phyloP scores from a whole-genome alignment of 768 basidiomycete genomes.

The Mycena galericulata region DNA sequence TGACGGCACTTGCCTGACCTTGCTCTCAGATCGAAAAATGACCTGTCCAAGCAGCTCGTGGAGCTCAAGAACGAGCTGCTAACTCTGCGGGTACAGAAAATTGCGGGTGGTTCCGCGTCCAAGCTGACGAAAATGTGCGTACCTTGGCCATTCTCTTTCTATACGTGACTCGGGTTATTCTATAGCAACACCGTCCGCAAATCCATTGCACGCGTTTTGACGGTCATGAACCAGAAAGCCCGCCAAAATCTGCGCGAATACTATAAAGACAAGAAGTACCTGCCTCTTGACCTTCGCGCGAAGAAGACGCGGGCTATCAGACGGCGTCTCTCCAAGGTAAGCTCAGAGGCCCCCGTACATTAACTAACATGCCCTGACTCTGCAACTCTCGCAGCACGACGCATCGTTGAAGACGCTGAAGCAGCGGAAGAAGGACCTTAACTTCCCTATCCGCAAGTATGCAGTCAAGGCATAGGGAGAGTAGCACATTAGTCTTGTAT shows the following conservation, averaged over 20 bases:
- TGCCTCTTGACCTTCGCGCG: slow-evolving; percentile 95
- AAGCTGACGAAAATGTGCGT: slow-evolving; percentile 98
- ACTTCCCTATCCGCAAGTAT: slow-evolving; percentile 95
- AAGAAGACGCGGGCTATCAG: slow-evolving; percentile 99
- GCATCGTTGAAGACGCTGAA: slow-evolving; percentile 87
- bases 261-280: slow-evolving; percentile 97
- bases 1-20: slow-evolving; percentile 25
- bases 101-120: slow-evolving; percentile 93
- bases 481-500: slow-evolving; percentile 21
- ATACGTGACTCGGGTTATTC: slow-evolving; percentile 21
- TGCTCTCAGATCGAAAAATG: slow-evolving; percentile 87
- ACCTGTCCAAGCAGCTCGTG: slow-evolving; percentile 91
- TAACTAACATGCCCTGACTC: not conserved
- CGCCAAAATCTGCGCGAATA: slow-evolving; percentile 97
- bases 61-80: slow-evolving; percentile 98
- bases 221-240: slow-evolving; percentile 98
- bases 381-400: slow-evolving; percentile 71
- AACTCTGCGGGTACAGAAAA: slow-evolving; percentile 96
- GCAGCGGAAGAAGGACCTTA: slow-evolving; percentile 93
- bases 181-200: slow-evolving; percentile 95
- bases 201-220: slow-evolving; percentile 97
- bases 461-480: slow-evolving; percentile 88
- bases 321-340: slow-evolving; percentile 90
- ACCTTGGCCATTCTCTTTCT: not conserved
- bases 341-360: slow-evolving; percentile 36